Percentiles rank a stretch among this genome's conserved stretches.
Conservation (phyloP, 768 basidiomycete genomes). For the Russula sp. region DNA sequence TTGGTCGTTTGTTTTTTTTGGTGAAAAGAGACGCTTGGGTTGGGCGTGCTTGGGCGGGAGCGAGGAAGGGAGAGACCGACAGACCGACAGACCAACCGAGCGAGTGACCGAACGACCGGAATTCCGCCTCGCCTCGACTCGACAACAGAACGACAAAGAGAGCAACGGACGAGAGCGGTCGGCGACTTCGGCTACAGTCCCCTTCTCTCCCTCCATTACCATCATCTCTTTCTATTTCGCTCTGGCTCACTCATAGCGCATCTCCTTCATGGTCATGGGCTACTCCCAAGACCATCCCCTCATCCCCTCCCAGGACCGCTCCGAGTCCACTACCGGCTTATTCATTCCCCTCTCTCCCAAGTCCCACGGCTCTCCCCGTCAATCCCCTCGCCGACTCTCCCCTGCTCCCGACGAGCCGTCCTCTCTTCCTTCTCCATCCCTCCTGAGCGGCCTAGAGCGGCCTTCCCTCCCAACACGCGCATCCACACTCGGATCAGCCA, state of each 20-base stretch:
- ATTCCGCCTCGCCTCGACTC: constrained; percentile 7
- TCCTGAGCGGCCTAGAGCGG: constrained; percentile 36
- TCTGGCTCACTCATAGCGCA: constrained; percentile 9
- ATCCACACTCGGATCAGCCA: constrained; percentile 49
- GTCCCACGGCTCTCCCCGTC: constrained; percentile 8
- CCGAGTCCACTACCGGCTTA: constrained; percentile 1
- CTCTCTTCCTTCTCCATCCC: constrained; percentile 9
- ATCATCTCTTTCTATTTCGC: neutral
- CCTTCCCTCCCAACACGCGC: constrained; percentile 53
- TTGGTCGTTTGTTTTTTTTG: neutral
- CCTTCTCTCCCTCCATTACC: neutral
- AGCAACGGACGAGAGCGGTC: neutral
- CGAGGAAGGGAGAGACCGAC: no score
- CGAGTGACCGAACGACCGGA: neutral
- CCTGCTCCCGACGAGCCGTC: constrained; percentile 7
- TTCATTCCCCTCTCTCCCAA: constrained; percentile 12
- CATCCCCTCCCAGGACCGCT: neutral
- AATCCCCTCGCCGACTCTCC: constrained; percentile 10
- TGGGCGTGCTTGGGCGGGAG: neutral
- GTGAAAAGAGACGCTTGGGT: neutral
- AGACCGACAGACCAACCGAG: neutral
- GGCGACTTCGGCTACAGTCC: neutral
- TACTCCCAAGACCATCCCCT: constrained; percentile 18
- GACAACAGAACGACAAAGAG: neutral
- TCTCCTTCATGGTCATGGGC: constrained; percentile 11